Evolutionary conservation across 2,329 filamentous ascomycete genomes (phyloP), one percentile per base, ranked within the genome.

Genomic region (Claviceps africana): DNA sequence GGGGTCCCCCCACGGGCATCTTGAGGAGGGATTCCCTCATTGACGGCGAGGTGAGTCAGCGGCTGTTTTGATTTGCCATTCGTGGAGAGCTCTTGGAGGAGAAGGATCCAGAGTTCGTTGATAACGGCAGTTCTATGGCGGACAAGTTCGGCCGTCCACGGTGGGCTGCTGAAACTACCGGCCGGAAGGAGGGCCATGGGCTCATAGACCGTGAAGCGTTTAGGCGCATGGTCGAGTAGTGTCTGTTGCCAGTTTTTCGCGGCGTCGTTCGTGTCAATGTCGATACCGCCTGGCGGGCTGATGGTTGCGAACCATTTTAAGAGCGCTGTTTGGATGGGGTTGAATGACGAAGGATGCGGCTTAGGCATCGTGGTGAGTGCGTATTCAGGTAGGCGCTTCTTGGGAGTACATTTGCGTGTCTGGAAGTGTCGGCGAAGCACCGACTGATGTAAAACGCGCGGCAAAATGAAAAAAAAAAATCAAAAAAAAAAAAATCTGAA

Each of bases 111-210:
- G 4, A 83, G 66, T 1, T 57, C 47, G 2, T 63, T 53, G 6
- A 59, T 58, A 13, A 63, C 56, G 0, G 62, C 56, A 2, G 56
- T 54, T 4, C 57, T 55, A 33, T 62, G 54, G 1, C 56, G 53
- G 31, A 48, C 51, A 1, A 79, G 60, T 2, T 73, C 48, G 3
- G 55, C 45, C 1, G 57, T 59, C 76, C 76, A 81, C 2, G 59
- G 46, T 1, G 56, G 19, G 4, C 65, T 62, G 4, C 65, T 62
- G 65, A 83, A 82, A 57, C 78, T 79, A 28, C 79, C 79, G 0
- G 74, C 71, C 0, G 81, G 79, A 1, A 84, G 70, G 17, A 83
- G 68, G 4, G 75, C 72, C 73, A 84, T 77, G 10, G 80, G 79
- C 52, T 76, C 75, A 58, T 84, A 83, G 13, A 76, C 67, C 0